Evolutionary conservation across 371 early-diverging fungal species (phyloP).

Genomic region (Lichtheimia ornata): DNA sequence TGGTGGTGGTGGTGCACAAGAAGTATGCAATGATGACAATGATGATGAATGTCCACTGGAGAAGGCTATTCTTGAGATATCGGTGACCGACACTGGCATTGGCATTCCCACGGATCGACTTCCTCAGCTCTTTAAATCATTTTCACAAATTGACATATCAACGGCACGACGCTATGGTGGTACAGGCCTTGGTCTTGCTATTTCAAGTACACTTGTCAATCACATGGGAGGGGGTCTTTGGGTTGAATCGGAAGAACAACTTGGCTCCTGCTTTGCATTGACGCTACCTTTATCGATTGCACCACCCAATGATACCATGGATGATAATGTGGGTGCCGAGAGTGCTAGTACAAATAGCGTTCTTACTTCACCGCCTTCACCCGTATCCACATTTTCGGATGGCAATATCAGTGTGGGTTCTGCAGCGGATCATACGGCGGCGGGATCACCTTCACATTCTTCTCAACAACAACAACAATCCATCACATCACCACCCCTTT

Average conservation of each 20-base stretch:
- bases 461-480: constrained; percentile 5
- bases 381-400: constrained; percentile 38
- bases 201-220: constrained; percentile 59
- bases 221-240: constrained; percentile 64
- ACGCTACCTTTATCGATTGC: constrained; percentile 56
- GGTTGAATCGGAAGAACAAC: constrained; percentile 60
- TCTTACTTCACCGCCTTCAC: constrained; percentile 40
- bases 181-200: constrained; percentile 60
- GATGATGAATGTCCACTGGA: constrained; percentile 32
- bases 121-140: constrained; percentile 58
- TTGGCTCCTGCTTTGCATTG: constrained; percentile 57
- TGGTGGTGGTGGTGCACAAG: constrained; percentile 13
- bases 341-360: constrained; percentile 19
- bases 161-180: constrained; percentile 61
- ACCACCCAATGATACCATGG: constrained; percentile 6
- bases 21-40: constrained; percentile 16
- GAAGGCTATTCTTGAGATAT: constrained; percentile 54
- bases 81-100: constrained; percentile 61
- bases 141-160: constrained; percentile 63
- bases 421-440: constrained; percentile 3
- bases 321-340: constrained; percentile 15
- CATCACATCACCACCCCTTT: too few relatives aligned
- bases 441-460: neutral
- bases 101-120: constrained; percentile 62
- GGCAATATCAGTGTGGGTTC: constrained; percentile 30